A percentile compares a stretch with the other conserved stretches of the same genome.
Conservation (phyloP, 352 stramenopile genomes). For the Globisporangium irregulare region DNA sequence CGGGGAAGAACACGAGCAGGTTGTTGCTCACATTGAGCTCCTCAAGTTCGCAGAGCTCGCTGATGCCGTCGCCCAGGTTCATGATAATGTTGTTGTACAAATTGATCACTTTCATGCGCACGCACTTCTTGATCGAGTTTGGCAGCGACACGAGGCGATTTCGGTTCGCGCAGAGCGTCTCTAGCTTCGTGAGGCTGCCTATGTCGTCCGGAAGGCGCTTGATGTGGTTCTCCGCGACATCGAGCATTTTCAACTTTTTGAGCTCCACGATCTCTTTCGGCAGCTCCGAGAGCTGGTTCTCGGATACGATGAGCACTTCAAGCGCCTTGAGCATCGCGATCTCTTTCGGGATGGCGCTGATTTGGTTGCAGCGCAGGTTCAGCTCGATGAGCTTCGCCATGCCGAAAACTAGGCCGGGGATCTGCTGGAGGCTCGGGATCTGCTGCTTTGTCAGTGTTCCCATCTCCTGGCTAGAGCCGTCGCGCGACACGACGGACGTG, state of each 20-base stretch:
- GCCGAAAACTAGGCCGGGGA: slow-evolving; percentile 57
- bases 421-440: slow-evolving; percentile 41
- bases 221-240: slow-evolving; percentile 60
- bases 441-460: slow-evolving; percentile 54
- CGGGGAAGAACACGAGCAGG: slow-evolving; percentile 33
- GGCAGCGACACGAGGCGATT: slow-evolving; percentile 55
- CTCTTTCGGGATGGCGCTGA: slow-evolving; percentile 50
- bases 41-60: slow-evolving; percentile 49
- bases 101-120: slow-evolving; percentile 54
- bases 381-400: slow-evolving; percentile 62
- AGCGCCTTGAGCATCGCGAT: slow-evolving; percentile 47
- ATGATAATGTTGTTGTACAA: slow-evolving; percentile 78
- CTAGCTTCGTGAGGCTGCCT: slow-evolving; percentile 47
- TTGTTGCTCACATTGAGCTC: slow-evolving; percentile 80
- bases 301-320: slow-evolving; percentile 45
- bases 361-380: slow-evolving; percentile 65
- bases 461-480: slow-evolving; percentile 29
- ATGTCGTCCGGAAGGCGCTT: slow-evolving; percentile 41
- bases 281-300: slow-evolving; percentile 64
- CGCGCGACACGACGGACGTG: slow-evolving; percentile 47
- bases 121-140: slow-evolving; percentile 47
- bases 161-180: slow-evolving; percentile 47
- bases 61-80: slow-evolving; percentile 42
- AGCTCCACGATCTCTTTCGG: slow-evolving; percentile 45
- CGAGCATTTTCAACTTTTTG: slow-evolving; percentile 41